These are phyloP conservation scores for Aaosphaeria arxii DNA, from an alignment of 2,329 filamentous ascomycete genomes.

Conservation along the genomic window DNA sequence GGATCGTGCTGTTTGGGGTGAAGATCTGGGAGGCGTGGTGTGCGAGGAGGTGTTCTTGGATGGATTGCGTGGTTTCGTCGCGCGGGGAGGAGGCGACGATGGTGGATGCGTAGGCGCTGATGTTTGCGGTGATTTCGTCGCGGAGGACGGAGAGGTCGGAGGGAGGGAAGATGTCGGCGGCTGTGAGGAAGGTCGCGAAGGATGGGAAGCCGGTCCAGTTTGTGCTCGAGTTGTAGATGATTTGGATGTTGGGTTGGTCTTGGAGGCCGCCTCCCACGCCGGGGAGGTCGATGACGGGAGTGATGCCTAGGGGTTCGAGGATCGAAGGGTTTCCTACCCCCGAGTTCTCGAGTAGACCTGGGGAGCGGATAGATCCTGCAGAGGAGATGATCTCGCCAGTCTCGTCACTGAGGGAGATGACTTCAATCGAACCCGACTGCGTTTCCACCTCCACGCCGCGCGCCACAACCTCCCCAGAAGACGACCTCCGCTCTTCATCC, in stretches of 20 bases:
- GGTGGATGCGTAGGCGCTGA: conserved; percentile 24
- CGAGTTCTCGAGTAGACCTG: conserved; percentile 33
- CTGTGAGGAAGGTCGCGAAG: conserved; percentile 36
- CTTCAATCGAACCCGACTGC: neutral
- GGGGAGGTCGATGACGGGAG: conserved; percentile 6
- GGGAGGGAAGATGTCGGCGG: conserved; percentile 32
- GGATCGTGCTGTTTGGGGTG: conserved; percentile 31
- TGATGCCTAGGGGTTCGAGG: conserved; percentile 8
- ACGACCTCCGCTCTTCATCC: conserved; percentile 3
- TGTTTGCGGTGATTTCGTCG: conserved; percentile 17
- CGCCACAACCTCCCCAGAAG: conserved; percentile 9
- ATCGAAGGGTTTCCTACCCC: conserved; percentile 34
- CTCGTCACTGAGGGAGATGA: conserved; percentile 23
- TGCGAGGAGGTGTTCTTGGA: conserved; percentile 41
- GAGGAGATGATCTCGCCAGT: conserved; percentile 25
- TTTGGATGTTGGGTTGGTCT: conserved; percentile 13
- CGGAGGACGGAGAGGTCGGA: conserved; percentile 18
- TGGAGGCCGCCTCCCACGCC: conserved; percentile 19
- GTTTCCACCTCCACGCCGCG: conserved; percentile 19
- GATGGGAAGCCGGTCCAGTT: conserved; percentile 39
- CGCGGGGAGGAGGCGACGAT: conserved; percentile 18
- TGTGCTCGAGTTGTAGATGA: conserved; percentile 3
- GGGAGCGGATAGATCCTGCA: conserved; percentile 33
- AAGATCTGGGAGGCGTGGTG: conserved; percentile 52
- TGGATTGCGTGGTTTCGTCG: conserved; percentile 18